Percentiles rank a stretch among this genome's conserved stretches.
Evolutionary conservation across 1,139 yeast genomes (phyloP).

Genomic region (Protomyces pachydermus): DNA sequence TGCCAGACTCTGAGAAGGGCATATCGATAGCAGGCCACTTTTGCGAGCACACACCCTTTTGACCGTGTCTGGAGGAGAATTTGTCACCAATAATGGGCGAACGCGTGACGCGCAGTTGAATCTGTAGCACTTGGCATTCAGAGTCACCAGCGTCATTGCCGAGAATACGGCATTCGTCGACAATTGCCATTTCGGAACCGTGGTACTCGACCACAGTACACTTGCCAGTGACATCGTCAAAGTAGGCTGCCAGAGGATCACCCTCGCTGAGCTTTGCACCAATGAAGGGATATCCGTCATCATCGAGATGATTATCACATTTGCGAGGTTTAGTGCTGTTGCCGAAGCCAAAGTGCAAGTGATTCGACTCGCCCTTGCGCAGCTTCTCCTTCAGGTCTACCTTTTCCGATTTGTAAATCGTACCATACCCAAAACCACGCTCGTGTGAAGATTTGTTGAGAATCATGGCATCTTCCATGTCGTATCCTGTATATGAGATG

Average conservation of each 20-base stretch:
- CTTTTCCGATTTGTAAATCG: conserved; percentile 90
- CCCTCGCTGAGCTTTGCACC: conserved; percentile 90
- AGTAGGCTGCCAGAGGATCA: conserved; percentile 90
- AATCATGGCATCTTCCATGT: conserved; percentile 99
- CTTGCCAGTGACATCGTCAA: conserved; percentile 83
- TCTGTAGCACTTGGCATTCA: conserved; percentile 79
- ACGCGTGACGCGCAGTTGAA: conserved; percentile 87
- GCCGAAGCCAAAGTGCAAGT: conserved; percentile 94
- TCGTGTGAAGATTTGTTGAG: conserved; percentile 95
- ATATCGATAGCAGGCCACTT: conserved; percentile 96
- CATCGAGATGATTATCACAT: conserved; percentile 84
- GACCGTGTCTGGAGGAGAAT: conserved; percentile 97
- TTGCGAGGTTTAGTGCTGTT: conserved; percentile 83
- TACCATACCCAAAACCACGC: conserved; percentile 96
- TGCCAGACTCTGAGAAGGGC: conserved; percentile 96
- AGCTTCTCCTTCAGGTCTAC: conserved; percentile 73
- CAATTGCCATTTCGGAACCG: conserved; percentile 88
- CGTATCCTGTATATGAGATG: conserved; percentile 96
- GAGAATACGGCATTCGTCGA: conserved; percentile 87
- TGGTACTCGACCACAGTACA: conserved; percentile 91
- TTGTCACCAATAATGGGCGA: conserved; percentile 95
- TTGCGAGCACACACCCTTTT: conserved; percentile 98
- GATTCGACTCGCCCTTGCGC: conserved; percentile 89
- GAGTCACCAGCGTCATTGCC: conserved; percentile 71
- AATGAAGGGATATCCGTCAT: conserved; percentile 86